phyloP scores from a whole-genome alignment of 768 basidiomycete genomes.

The Suillus paluster region DNA sequence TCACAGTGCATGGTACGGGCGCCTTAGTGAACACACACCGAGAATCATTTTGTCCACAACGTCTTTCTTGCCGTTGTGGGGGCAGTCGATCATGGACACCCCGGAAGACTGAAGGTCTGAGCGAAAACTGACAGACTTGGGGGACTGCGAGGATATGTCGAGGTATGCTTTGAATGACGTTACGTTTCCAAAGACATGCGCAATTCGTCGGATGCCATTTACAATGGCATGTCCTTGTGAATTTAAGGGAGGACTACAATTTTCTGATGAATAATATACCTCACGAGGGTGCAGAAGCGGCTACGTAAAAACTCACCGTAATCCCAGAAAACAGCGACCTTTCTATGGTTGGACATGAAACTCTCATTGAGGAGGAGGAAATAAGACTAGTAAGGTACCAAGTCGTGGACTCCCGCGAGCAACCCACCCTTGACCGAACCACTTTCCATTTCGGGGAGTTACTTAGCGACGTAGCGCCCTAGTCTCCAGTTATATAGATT shows the following conservation, averaged over 20 bases:
- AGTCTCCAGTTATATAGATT: no score
- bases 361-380: not conserved
- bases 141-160: conserved; percentile 45
- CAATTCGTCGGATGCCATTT: conserved; percentile 48
- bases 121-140: conserved; percentile 38
- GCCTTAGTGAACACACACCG: conserved; percentile 29
- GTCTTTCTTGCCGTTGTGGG: conserved; percentile 37
- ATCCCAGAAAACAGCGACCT: conserved; percentile 50
- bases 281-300: conserved; percentile 2
- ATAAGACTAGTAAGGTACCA: no score
- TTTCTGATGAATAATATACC: conserved; percentile 26
- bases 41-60: conserved; percentile 55
- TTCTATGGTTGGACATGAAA: no score
- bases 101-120: conserved; percentile 51
- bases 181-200: conserved; percentile 50
- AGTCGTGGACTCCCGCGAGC: no score
- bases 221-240: conserved; percentile 42
- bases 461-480: no score
- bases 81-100: conserved; percentile 44
- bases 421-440: not conserved
- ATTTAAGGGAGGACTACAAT: conserved; percentile 35
- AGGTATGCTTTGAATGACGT: conserved; percentile 59
- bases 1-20: conserved; percentile 10
- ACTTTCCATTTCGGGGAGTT: not conserved
- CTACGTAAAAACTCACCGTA: conserved; percentile 29